Evolutionary conservation across 768 basidiomycete species (phyloP), one percentile per base, ranked within the genome.

Genomic region (Pleurotus tuoliensis): DNA sequence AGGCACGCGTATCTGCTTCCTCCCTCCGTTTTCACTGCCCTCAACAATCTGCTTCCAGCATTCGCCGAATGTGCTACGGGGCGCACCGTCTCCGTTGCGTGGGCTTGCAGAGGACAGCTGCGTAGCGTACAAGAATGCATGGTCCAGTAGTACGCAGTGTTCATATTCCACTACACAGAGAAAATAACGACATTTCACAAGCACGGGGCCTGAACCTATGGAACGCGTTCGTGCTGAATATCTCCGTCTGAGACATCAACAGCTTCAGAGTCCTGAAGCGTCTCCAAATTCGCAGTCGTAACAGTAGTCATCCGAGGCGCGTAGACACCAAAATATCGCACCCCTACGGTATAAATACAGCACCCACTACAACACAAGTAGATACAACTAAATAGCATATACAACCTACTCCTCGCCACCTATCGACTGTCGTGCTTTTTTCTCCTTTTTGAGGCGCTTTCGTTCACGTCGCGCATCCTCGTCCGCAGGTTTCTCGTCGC

Each of bases 21-120:
- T 24, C 13, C 8, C 56, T 3, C 9, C 25, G 34, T n/a, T 50
- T 45, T 54, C 39, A 50, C 20, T 55, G 43, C 4, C 34, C 24
- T 58, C 30, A 37, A 22, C 27, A 39, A 25, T 20, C n/a, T 46
- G 13, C 43, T 30, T 41, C 15, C 66, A 95, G 93, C 82, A 52
- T 95, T 94, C 66, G 92, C 92, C 13, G 78, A 84, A n/a, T 95
- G 93, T 67, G 86, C 89, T 1, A 75, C 80, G 54, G 91, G 91
- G 6, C 82, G 93, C 6, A 90, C 87, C 3, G 70, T 95, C 51
- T 91, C 92, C 4, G 87, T 94, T 22, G 87, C 86, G 12, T 95
- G 93, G 93, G 82, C 85, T 20, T 95, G 93, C 66, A 83, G 79
- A 66, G 76, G 76, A 30, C 79, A 86, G 66, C 82, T 90, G 54